Evolutionary conservation across 805 yeast genomes (phyloP), one percentile per base, ranked within the genome.

Genomic region (Lipomyces yamadae): DNA sequence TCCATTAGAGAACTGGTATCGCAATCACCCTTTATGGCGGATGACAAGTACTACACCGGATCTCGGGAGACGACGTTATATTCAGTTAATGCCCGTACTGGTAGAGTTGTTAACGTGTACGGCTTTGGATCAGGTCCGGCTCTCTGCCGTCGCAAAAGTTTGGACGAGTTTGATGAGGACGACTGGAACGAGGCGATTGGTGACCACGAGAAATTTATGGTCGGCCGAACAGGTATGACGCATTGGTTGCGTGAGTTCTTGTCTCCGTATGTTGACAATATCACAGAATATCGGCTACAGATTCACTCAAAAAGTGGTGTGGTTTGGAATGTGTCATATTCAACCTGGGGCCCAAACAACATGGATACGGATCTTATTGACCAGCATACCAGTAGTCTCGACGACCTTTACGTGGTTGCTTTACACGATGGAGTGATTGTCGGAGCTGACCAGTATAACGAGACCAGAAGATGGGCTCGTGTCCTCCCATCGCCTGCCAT

Each of bases 271-370:
- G 52, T 15, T 52, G 58, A 13, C 50, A 24, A 32, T 37, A 32
- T 56, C 55, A n/a, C 60, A 58, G 81, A 80, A 64, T 80, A 78
- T 66, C 71, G 73, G 11, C 74, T 80, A 15, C 78, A 78, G 52
- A 94, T 95, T n/a, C 89, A 92, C 75, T 88, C 95, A 2, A 86
- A 84, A 72, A 83, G 85, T 67, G 86, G 86, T 67, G 79, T 88
- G 0, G 84, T 88, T 1, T 93, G 97, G 95, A 90, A 92, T 73
- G 90, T 95, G 18, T 87, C 93, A 0, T 92, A 89, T 74, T 83
- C 96, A 0, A 83, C 88, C 48, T 95, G 98, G 97, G 96, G 95
- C 8, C 96, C 97, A 56, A 94, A 94, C 76, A 87, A 91, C 70
- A 80, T 92, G 61, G 97, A 94, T 76, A 80, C 79, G 55, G 88